Base-by-base conservation (phyloP, 2,329 filamentous ascomycete species). In the Leptodontidium sp. region DNA sequence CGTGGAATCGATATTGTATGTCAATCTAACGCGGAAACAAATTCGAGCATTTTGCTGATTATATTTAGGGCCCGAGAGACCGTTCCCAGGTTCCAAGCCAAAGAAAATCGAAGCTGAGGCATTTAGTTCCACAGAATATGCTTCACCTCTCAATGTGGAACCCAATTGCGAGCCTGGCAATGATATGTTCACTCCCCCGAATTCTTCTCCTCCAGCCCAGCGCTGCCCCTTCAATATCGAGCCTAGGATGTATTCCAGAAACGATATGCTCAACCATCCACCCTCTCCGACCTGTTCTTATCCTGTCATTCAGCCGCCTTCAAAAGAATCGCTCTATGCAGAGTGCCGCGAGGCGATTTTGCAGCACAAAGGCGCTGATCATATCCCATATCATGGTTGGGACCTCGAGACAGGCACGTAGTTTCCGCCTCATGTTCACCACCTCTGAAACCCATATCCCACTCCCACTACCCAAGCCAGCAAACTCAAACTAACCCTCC, bases 1-100 rank as follows among this genome's bases (percentile, higher is more conserved):
- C 55, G 7, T 66, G 64, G 64, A 49, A 45, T 21, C 43, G 15
- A 21, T 50, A 43, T 17, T 66, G 64, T 66, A 66, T 2, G 64
- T 43, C 7, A 35, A 45, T 43, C 8, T 15, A 7, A 14, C 32
- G 11, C 21, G n/a, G 6, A 2, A 6, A n/a, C 12, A 4, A n/a
- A 8, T n/a, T 29, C 11, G 8, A 9, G 17, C 24, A 2, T 14
- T 15, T 11, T 55, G 9, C 5, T 15, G 9, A 17, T 2, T 7
- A 29, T 26, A 17, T 26, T n/a, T 17, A 65, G 64, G 64, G 64
- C 57, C 43, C 8, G 35, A 43, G 35, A 32, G 12, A 38, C n/a
- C 55, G 3, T 66, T 66, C 17, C 64, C 64, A 5, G 64, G 64
- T 2, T 8, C 24, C 11, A 32, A 32, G 8, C 64, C 64, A 3